These are phyloP conservation scores for Physcomitrellopsis africana DNA, from an alignment of 225 moss, liverwort and hornwort genomes.

Conservation along the genomic window DNA sequence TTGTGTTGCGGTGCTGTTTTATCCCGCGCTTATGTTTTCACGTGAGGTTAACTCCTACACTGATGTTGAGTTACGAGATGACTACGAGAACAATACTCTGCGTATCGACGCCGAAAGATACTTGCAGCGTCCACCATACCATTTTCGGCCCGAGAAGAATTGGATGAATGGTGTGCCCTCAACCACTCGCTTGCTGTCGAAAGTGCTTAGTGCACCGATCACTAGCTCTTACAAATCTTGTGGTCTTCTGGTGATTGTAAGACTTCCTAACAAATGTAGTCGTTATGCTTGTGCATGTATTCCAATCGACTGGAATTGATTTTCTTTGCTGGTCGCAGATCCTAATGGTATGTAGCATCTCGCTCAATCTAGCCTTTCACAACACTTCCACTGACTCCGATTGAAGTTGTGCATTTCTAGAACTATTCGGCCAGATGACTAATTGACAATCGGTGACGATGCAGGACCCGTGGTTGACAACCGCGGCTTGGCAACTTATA, in stretches of 20 bases:
- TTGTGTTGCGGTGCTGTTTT: constrained; percentile 2
- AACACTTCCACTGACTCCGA: neutral
- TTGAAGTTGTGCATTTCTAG: too few relatives aligned
- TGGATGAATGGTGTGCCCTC: constrained; percentile 43
- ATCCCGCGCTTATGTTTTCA: constrained; percentile 1
- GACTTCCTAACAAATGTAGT: neutral
- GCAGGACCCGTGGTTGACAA: constrained; percentile 47
- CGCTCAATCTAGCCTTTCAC: too few relatives aligned
- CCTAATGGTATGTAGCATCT: constrained; percentile 25
- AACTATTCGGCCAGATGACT: too few relatives aligned
- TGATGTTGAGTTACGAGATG: constrained; percentile 10
- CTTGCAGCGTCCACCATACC: constrained; percentile 32
- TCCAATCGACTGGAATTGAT: neutral
- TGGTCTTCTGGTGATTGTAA: too few relatives aligned
- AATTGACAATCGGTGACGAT: neutral
- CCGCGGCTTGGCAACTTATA: constrained; percentile 9
- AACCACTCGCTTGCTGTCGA: neutral
- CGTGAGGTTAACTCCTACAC: neutral
- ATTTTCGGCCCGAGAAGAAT: constrained; percentile 42
- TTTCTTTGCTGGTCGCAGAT: constrained; percentile 12
- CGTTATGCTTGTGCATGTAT: constrained; percentile 1
- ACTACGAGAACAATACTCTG: constrained; percentile 1
- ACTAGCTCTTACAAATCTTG: neutral
- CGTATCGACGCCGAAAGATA: neutral
- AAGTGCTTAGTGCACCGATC: neutral